Evolutionary conservation across 2,329 filamentous ascomycete species (phyloP).

Genomic region (Botrytis hyacinthi): DNA sequence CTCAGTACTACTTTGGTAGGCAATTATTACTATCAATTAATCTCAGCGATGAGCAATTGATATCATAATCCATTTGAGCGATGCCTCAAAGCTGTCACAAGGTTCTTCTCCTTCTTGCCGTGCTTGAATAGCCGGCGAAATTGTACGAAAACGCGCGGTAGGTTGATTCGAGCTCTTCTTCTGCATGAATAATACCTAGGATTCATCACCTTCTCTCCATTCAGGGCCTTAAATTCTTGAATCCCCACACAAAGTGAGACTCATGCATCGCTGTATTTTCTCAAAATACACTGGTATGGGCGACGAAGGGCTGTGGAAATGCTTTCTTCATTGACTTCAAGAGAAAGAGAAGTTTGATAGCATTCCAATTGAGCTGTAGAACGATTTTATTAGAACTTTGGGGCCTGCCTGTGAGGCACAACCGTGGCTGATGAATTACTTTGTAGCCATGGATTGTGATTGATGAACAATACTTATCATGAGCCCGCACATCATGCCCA

Average conservation of each 20-base stretch:
- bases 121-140: neutral
- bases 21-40: neutral
- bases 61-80: neutral
- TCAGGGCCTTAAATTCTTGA: accelerated
- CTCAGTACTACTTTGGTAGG: neutral
- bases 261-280: neutral
- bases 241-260: neutral
- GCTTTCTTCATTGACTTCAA: neutral
- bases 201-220: neutral
- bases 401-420: neutral
- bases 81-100: neutral
- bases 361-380: neutral
- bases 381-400: neutral
- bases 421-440: neutral
- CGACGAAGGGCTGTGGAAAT: neutral
- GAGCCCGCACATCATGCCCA: neutral
- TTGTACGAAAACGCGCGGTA: neutral
- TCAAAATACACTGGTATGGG: neutral
- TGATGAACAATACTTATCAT: neutral
- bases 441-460: neutral
- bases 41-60: neutral
- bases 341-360: neutral
- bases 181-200: neutral
- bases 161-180: accelerated
- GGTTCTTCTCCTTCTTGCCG: neutral